Evolutionary conservation across 2,329 filamentous ascomycete species (phyloP).

Genomic region (Volutella citrinella): DNA sequence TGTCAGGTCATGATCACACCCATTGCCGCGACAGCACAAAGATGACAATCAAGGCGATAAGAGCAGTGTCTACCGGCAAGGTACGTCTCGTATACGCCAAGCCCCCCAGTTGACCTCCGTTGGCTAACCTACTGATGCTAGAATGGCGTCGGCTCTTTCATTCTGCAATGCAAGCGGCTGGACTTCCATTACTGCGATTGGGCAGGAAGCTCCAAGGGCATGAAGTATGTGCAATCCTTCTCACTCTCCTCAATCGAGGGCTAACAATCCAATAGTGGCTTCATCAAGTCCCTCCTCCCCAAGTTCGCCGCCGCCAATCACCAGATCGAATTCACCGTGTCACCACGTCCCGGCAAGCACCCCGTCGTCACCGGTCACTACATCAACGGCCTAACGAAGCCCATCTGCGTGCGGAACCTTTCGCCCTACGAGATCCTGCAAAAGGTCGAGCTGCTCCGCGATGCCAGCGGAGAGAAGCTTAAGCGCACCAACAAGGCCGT

Average conservation of each 20-base stretch:
- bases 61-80: conserved; percentile 51
- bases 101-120: neutral
- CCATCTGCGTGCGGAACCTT: conserved; percentile 86
- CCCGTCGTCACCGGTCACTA: conserved; percentile 87
- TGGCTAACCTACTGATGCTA: conserved; percentile 36
- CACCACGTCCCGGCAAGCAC: conserved; percentile 84
- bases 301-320: conserved; percentile 79
- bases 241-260: neutral
- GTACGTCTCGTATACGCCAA: conserved; percentile 34
- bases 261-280: conserved; percentile 55
- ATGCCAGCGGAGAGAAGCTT: conserved; percentile 74
- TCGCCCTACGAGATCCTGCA: conserved; percentile 75
- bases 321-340: conserved; percentile 86
- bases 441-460: conserved; percentile 71
- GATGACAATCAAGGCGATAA: conserved; percentile 56
- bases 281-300: conserved; percentile 74
- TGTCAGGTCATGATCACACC: conserved; percentile 27
- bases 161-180: conserved; percentile 93
- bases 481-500: conserved; percentile 62
- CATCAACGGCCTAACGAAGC: conserved; percentile 84
- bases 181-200: conserved; percentile 98
- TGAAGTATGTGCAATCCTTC: conserved; percentile 65
- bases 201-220: conserved; percentile 87
- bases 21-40: conserved; percentile 31
- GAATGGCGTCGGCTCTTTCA: conserved; percentile 97